A percentile compares a stretch with the other conserved stretches of the same genome.
Evolutionary conservation across 2,329 filamentous ascomycete species (phyloP).

Genomic region (Mycosphaerella arachidis): DNA sequence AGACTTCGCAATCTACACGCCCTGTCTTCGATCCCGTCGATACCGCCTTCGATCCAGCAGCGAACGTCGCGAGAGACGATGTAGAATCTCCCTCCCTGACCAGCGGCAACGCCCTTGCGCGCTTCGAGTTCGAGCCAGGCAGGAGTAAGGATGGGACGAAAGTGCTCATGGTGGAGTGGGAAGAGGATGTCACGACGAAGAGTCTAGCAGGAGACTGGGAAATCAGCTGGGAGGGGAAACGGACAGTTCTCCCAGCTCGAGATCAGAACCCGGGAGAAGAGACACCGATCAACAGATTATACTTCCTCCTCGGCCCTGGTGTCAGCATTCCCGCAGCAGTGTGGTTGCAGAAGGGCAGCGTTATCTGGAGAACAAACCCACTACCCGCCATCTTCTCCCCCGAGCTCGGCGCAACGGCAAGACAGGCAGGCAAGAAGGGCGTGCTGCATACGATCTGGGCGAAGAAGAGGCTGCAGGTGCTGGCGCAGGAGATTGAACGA

Average conservation of each 20-base stretch:
- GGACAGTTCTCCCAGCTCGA: conserved; percentile 62
- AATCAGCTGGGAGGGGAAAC: conserved; percentile 77
- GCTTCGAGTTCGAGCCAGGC: conserved; percentile 80
- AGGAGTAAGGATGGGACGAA: conserved; percentile 74
- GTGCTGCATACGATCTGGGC: conserved; percentile 90
- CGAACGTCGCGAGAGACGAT: conserved; percentile 21
- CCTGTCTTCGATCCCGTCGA: conserved; percentile 41
- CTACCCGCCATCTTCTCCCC: conserved; percentile 82
- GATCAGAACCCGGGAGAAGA: conserved; percentile 41
- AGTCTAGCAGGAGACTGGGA: conserved; percentile 60
- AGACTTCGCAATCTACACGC: conserved; percentile 12
- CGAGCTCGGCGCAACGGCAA: conserved; percentile 63
- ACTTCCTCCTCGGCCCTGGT: conserved; percentile 74
- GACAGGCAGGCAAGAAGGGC: conserved; percentile 67
- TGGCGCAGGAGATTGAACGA: conserved; percentile 70
- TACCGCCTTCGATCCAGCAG: conserved; percentile 31
- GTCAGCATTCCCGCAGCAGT: conserved; percentile 68
- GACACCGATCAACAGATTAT: conserved; percentile 55
- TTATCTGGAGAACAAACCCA: conserved; percentile 65
- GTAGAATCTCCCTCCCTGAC: conserved; percentile 45
- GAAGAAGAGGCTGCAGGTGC: conserved; percentile 69
- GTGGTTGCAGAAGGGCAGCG: conserved; percentile 49
- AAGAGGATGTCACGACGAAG: conserved; percentile 54
- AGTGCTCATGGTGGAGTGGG: conserved; percentile 91
- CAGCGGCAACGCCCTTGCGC: conserved; percentile 60